Base-by-base conservation (phyloP, 202 grass and related monocot species). In the Setaria viridis region DNA sequence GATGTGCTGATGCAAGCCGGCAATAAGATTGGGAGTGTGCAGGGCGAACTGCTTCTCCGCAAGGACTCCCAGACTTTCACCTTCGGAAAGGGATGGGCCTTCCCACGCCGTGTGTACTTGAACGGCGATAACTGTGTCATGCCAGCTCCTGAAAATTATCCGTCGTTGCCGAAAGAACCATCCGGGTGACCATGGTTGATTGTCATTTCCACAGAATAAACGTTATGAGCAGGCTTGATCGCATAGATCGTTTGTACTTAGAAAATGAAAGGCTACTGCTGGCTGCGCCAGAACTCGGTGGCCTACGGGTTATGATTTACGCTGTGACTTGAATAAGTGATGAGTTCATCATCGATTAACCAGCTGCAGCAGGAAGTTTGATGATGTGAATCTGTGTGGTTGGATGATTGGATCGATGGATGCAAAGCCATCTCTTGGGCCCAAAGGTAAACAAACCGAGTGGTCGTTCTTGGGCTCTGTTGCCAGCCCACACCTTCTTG, bases 111-210 rank as follows among this genome's bases (percentile, higher is more conserved):
- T 13, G 62, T 92, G 63, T 99, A 99, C 72, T 99, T 99, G 82
- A 95, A 95, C 55, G 96, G 93, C 39, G 96, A 99, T 51, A 99
- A 94, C 53, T 99, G 96, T 47, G 96, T 99, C 77, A 92, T 95
- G 96, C 96, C 96, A 4, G 14, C 84, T 41, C 93, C 93, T 1
- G 93, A 99, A 74, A 62, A 83, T 1, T 99, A 99, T 41, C 96
- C 96, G 41, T 95, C 90, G 86, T 65, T 98, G 74, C 91, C 58
- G 48, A 50, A 50, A 48, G 41, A n/a, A 70, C 20, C 41, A 0
- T 70, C 41, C 1, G 39, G 0, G 2, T 25, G 68, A 71, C 25
- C 14, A 47, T 1, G 42, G 11, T 3, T 14, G 42, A 29, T 70
- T 47, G 4, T 5, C 42, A 70, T 47, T 70, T 70, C 20, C 42